A percentile compares a stretch with the other conserved stretches of the same genome.
Evolutionary conservation across 768 basidiomycete species (phyloP).

Genomic region (Gymnopilus dilepis): DNA sequence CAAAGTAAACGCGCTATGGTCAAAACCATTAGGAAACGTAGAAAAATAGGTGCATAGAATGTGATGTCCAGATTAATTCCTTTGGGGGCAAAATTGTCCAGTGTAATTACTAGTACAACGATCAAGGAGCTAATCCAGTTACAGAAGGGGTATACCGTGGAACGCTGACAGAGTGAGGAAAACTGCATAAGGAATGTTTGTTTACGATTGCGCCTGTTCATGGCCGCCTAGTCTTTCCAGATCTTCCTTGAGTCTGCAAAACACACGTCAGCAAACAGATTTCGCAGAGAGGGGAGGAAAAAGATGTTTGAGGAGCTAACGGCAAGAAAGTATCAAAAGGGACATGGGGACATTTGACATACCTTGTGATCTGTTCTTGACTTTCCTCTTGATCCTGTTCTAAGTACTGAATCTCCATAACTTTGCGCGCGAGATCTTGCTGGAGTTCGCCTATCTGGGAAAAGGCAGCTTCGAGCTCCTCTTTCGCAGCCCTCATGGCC

Average conservation of each 20-base stretch:
- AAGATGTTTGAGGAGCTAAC: slow-evolving; percentile 47
- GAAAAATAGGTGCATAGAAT: slow-evolving; percentile 14
- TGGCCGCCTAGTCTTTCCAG: slow-evolving; percentile 39
- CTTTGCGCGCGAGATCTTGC: slow-evolving; percentile 67
- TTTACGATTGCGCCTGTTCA: slow-evolving; percentile 9
- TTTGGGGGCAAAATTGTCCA: slow-evolving; percentile 14
- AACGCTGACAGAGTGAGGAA: neutral
- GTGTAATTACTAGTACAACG: slow-evolving; percentile 18
- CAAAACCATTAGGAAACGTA: neutral
- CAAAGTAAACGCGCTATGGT: neutral
- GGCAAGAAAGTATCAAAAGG: slow-evolving; percentile 55
- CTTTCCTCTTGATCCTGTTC: slow-evolving; percentile 82
- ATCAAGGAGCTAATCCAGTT: slow-evolving; percentile 6
- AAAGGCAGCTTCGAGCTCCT: slow-evolving; percentile 61
- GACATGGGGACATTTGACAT: no score
- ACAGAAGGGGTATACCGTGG: slow-evolving; percentile 5
- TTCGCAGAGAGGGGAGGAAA: no score
- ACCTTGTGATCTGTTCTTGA: slow-evolving; percentile 79
- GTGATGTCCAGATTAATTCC: slow-evolving; percentile 16
- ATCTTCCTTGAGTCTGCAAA: slow-evolving; percentile 71
- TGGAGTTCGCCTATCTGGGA: slow-evolving; percentile 57
- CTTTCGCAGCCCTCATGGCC: slow-evolving; percentile 53
- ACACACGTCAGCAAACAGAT: slow-evolving; percentile 41
- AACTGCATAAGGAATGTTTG: neutral
- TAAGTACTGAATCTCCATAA: slow-evolving; percentile 82